Evolutionary conservation across 805 yeast genomes (phyloP).

Genomic region (Lipomyces orientalis): DNA sequence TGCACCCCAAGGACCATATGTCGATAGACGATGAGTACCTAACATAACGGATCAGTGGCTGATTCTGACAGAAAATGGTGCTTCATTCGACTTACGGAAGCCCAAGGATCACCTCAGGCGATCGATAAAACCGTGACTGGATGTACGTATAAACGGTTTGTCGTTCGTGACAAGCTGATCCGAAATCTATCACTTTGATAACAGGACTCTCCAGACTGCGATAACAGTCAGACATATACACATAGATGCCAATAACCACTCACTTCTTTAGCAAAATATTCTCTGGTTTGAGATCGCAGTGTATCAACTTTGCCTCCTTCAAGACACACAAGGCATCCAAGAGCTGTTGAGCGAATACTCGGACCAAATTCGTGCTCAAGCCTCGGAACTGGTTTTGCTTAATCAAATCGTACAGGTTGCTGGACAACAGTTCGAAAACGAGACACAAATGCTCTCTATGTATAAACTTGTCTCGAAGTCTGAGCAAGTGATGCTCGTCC

Average conservation of each 20-base stretch:
- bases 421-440: slow-evolving; percentile 86
- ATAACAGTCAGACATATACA: background rate
- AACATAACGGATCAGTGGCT: background rate
- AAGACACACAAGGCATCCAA: slow-evolving; percentile 79
- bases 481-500: slow-evolving; percentile 75
- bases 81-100: slow-evolving; percentile 57
- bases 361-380: slow-evolving; percentile 75
- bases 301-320: slow-evolving; percentile 84
- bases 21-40: slow-evolving; percentile 82
- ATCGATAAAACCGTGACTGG: slow-evolving; percentile 92
- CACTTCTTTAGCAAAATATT: slow-evolving; percentile 75
- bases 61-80: background rate
- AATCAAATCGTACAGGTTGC: slow-evolving; percentile 86
- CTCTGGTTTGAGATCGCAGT: slow-evolving; percentile 97
- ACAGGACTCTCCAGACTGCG: slow-evolving; percentile 72
- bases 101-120: slow-evolving; percentile 93
- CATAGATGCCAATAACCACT: background rate
- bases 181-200: slow-evolving; percentile 92
- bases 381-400: slow-evolving; percentile 96
- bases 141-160: slow-evolving; percentile 93
- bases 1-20: slow-evolving; percentile 97
- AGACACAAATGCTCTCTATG: slow-evolving; percentile 92
- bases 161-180: slow-evolving; percentile 58
- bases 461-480: slow-evolving; percentile 84
- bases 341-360: slow-evolving; percentile 77